These are phyloP conservation scores for Serendipita sp. DNA, from an alignment of 1,284 basidiomycete genomes.

Conservation along the genomic window DNA sequence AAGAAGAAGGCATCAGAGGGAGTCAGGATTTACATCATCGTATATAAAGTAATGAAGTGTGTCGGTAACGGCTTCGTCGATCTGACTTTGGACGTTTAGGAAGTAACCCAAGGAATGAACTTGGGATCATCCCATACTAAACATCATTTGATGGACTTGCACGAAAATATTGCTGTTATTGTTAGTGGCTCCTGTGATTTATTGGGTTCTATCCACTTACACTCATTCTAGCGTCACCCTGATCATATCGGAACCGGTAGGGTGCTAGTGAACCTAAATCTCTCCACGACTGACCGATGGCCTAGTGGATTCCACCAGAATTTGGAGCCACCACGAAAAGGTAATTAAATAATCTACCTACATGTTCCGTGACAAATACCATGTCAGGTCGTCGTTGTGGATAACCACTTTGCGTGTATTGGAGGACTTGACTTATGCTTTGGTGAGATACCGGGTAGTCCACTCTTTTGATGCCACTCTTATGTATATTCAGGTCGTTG, in stretches of 20 bases:
- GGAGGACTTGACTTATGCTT: constrained; percentile 88
- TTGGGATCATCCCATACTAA: constrained; percentile 81
- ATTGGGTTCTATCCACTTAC: neutral
- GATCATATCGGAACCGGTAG: constrained; percentile 62
- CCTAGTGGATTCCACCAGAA: constrained; percentile 46
- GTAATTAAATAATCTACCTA: constrained; percentile 9
- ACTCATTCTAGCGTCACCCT: constrained; percentile 42
- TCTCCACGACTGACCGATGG: neutral
- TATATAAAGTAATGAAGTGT: constrained; percentile 61
- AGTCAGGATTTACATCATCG: constrained; percentile 76
- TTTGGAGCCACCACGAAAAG: constrained; percentile 79
- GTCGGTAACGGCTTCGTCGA: no score
- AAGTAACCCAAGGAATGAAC: constrained; percentile 69
- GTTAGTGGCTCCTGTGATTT: constrained; percentile 16
- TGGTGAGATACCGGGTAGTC: constrained; percentile 21
- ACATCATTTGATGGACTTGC: constrained; percentile 62
- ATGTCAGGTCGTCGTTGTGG: constrained; percentile 59
- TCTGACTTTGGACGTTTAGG: neutral
- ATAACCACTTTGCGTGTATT: constrained; percentile 68
- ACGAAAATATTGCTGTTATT: constrained; percentile 76
- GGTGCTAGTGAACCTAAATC: neutral
- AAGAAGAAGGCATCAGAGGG: constrained; percentile 80
- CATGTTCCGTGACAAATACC: neutral
- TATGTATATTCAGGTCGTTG: constrained; percentile 47
- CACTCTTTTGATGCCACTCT: neutral